These are phyloP conservation scores for Vitis hybrid DNA, from an alignment of 177 flowering plant species.

Conservation along the genomic window DNA sequence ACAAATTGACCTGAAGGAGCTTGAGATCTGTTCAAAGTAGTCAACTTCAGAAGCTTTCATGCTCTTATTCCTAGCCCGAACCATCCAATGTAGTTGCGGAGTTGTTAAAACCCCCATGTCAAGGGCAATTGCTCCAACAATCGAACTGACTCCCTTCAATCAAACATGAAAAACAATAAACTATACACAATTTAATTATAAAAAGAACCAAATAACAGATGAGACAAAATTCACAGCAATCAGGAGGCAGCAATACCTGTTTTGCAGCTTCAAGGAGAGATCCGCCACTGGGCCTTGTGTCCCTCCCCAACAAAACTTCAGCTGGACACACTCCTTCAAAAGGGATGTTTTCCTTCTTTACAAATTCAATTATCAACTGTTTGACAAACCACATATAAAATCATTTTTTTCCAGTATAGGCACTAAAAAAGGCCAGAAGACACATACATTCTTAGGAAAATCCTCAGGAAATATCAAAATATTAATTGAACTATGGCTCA, in stretches of 20 bases:
- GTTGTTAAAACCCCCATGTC: conserved; percentile 88
- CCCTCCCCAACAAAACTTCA: conserved; percentile 80
- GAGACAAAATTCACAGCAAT: background rate
- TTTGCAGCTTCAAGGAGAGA: conserved; percentile 84
- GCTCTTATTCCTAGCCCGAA: conserved; percentile 74
- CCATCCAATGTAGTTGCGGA: conserved; percentile 97
- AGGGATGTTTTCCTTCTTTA: conserved; percentile 55
- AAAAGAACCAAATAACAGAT: background rate
- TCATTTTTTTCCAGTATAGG: background rate
- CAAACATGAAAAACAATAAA: conserved; percentile 3
- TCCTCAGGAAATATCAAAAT: background rate
- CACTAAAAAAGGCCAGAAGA: background rate
- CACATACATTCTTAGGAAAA: background rate
- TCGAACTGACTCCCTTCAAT: conserved; percentile 69
- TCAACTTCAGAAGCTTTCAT: conserved; percentile 54
- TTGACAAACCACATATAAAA: conserved; percentile 4
- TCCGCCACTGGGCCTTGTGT: conserved; percentile 93
- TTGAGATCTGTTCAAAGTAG: conserved; percentile 70
- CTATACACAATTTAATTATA: background rate
- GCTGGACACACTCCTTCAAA: conserved; percentile 48
- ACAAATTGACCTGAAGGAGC: conserved; percentile 68
- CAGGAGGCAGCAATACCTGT: conserved; percentile 40
- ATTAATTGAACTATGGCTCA: background rate
- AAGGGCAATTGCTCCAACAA: conserved; percentile 54
- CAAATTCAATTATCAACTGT: conserved; percentile 73